These are phyloP conservation scores for Kwoniella heveanensis DNA, from an alignment of 768 basidiomycete genomes.

Conservation along the genomic window DNA sequence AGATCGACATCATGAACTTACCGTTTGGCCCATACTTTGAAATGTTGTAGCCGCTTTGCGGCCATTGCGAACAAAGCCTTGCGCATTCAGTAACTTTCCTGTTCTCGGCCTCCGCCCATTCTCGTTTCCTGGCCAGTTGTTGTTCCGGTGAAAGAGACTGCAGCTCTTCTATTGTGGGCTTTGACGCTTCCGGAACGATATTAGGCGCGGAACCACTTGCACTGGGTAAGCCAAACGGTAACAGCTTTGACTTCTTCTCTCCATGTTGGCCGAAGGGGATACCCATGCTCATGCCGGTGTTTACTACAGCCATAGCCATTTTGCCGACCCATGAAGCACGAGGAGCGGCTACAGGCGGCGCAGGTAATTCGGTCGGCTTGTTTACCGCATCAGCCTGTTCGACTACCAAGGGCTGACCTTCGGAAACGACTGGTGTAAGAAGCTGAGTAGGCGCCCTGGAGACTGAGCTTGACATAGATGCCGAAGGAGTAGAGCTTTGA, in stretches of 20 bases:
- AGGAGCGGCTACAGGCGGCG: slow-evolving; percentile 1
- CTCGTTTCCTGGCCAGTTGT: slow-evolving; percentile 14
- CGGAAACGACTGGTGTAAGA: slow-evolving; percentile 9
- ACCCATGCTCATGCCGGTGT: slow-evolving; percentile 34
- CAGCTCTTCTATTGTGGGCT: slow-evolving; percentile 17
- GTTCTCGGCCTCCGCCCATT: slow-evolving; percentile 42
- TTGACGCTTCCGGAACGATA: background rate
- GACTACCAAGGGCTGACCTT: background rate
- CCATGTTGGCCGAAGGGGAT: slow-evolving; percentile 26
- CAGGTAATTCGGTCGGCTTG: no score
- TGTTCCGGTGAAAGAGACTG: slow-evolving; percentile 21
- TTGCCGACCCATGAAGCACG: slow-evolving; percentile 44
- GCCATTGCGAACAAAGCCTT: slow-evolving; percentile 51
- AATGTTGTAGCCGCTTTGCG: slow-evolving; percentile 50
- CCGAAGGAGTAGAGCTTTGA: slow-evolving; percentile 8
- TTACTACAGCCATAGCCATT: slow-evolving; percentile 45
- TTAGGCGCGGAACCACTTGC: background rate
- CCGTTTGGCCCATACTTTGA: slow-evolving; percentile 49
- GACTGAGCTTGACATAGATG: slow-evolving; percentile 17
- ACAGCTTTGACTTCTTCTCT: slow-evolving; percentile 10
- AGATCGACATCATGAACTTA: slow-evolving; percentile 10
- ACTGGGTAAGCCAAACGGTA: background rate
- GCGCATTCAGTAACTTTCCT: slow-evolving; percentile 41
- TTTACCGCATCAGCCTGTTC: no score
- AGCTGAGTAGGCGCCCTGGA: slow-evolving; percentile 18